Evolutionary conservation across 2,329 filamentous ascomycete species (phyloP).

Genomic region (Alternaria solani): DNA sequence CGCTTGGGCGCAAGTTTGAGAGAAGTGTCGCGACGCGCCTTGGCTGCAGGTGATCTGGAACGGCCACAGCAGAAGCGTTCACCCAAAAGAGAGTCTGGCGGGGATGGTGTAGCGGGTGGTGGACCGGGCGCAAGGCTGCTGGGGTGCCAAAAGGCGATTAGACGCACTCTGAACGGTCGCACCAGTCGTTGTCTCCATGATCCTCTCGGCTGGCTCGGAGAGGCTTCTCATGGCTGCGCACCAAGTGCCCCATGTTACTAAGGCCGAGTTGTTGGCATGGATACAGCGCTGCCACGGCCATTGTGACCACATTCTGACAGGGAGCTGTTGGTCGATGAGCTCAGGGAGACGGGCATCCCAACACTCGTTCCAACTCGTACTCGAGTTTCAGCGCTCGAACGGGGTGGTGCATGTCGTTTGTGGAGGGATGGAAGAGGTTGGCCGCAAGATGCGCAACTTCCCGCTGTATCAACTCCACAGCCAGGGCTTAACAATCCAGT

Average conservation of each 20-base stretch:
- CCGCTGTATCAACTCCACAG: constrained; percentile 22
- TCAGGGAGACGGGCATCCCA: constrained; percentile 18
- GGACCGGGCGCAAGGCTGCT: constrained; percentile 46
- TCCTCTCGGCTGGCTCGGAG: constrained; percentile 31
- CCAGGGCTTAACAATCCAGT: constrained; percentile 13
- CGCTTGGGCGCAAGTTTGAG: constrained; percentile 49
- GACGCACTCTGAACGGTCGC: constrained; percentile 34
- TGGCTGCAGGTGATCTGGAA: constrained; percentile 54
- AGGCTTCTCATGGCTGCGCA: constrained; percentile 33
- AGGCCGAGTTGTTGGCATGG: constrained; percentile 35
- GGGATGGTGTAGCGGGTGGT: constrained; percentile 41
- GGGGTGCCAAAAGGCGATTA: constrained; percentile 40
- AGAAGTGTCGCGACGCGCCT: constrained; percentile 50
- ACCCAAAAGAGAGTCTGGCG: constrained; percentile 46
- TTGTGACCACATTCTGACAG: constrained; percentile 20
- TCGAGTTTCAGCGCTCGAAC: constrained; percentile 37
- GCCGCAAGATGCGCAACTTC: constrained; percentile 22
- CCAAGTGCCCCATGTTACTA: constrained; percentile 43
- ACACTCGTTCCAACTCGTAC: constrained; percentile 36
- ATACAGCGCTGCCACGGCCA: constrained; percentile 22
- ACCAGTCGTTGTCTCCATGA: constrained; percentile 29
- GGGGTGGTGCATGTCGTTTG: constrained; percentile 33
- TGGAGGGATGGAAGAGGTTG: constrained; percentile 25
- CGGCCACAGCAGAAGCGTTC: constrained; percentile 50
- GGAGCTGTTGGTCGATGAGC: constrained; percentile 30